Base-by-base conservation (phyloP, 2,329 filamentous ascomycete species). In the Zasmidium citrigriseum region DNA sequence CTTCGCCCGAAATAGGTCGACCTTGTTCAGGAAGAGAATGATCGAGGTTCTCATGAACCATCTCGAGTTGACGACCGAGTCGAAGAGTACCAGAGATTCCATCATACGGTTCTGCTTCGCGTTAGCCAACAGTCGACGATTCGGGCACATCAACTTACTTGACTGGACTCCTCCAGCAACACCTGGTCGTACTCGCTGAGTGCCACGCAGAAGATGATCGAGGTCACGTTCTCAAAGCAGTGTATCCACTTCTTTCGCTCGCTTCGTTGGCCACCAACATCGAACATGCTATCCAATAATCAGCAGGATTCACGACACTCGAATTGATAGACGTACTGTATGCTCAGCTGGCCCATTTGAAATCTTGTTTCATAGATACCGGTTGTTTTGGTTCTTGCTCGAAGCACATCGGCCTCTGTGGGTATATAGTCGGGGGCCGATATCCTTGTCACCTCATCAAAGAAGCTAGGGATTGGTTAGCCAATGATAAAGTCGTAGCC, bases 161-260 rank as follows among this genome's bases (percentile, higher is more conserved):
- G 95, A 72, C 93, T 97, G 77, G 91, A 96, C 77, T 98, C 95
- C 77, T 99, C 95, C 44, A 99, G 82, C 54, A 99, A 81, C 4
- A 97, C 93, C 78, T 99, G 95, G 72, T 99, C 95, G 75, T 99
- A 99, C 77, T 99, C 95, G 79, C 93, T 98, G 68, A 99, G 80
- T 16, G 95, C 95, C 62, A 99, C 95, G 72, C 95, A 99, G 78
- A 99, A 99, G 67, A 99, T 99, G 76, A 99, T 99, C 3, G 95
- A 98, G 46, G 95, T 99, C 70, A 99, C 95, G 70, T 98, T 98
- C 76, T 99, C 95, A 76, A 99, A 99, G 80, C 95, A 99, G 78
- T 99, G 95, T 73, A 99, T 99, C 95, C 95, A 99, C 80, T 99
- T 99, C 82, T 99, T 99, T 63, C 95, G 86, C 78, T 99, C 95